Evolutionary conservation across 2,329 filamentous ascomycete genomes (phyloP).

Genomic region (Beauveria scarabaeidicola): DNA sequence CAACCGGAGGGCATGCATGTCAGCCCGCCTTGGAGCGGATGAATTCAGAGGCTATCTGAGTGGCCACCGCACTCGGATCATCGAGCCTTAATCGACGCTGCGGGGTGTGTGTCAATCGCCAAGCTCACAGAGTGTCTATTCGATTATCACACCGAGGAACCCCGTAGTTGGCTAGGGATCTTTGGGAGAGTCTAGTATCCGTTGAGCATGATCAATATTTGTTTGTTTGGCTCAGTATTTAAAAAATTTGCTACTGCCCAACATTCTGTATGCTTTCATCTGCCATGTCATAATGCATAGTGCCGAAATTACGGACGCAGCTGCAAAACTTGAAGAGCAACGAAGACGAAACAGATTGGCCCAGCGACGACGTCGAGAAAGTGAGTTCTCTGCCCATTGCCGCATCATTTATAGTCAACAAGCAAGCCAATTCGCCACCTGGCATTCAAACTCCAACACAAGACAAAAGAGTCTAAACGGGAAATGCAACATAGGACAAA

Average conservation of each 20-base stretch:
- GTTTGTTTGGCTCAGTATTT: background rate
- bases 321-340: constrained; percentile 7
- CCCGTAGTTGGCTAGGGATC: background rate
- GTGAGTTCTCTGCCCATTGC: background rate
- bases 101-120: background rate
- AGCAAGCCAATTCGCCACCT: no score
- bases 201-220: background rate
- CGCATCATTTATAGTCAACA: no score
- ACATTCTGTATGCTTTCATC: background rate
- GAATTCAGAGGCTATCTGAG: background rate
- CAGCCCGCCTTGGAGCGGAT: background rate
- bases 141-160: background rate
- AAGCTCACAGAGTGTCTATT: no score
- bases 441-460: background rate
- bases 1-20: background rate
- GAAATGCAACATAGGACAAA: background rate
- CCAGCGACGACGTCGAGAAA: constrained; percentile 4
- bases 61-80: background rate
- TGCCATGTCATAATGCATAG: background rate
- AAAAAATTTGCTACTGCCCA: background rate
- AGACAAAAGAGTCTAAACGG: background rate
- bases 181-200: no score
- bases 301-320: background rate
- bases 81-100: background rate
- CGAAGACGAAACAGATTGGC: constrained; percentile 6